phyloP scores from a whole-genome alignment of 371 early-diverging fungal genomes.

The Dinochytrium kinnereticum region DNA sequence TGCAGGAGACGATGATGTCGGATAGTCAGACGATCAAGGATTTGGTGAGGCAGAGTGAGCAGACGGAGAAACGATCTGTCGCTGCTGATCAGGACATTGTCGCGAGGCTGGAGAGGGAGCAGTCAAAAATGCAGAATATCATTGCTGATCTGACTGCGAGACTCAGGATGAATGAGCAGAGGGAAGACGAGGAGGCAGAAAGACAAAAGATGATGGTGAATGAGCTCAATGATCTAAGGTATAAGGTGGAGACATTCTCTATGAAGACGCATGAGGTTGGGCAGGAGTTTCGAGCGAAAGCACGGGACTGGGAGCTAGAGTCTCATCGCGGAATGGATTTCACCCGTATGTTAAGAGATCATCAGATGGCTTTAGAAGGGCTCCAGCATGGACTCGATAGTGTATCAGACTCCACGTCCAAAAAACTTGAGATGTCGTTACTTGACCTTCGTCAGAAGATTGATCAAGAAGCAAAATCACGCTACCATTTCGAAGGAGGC shows the following conservation, averaged over 20 bases:
- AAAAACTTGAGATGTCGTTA: constrained; percentile 35
- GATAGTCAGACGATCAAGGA: constrained; percentile 25
- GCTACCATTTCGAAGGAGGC: constrained; percentile 41
- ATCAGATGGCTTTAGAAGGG: constrained; percentile 39
- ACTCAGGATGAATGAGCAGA: constrained; percentile 28
- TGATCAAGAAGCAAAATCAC: constrained; percentile 41
- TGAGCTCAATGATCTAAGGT: constrained; percentile 38
- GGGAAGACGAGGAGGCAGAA: constrained; percentile 37
- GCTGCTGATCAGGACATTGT: constrained; percentile 29
- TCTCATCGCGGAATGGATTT: constrained; percentile 41
- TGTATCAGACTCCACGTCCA: constrained; percentile 24
- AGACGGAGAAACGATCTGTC: constrained; percentile 35
- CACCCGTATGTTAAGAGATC: constrained; percentile 41
- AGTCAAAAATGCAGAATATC: constrained; percentile 31
- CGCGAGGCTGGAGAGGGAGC: constrained; percentile 33
- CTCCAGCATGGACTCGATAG: constrained; percentile 36
- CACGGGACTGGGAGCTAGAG: constrained; percentile 43
- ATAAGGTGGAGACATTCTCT: constrained; percentile 40
- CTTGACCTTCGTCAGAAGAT: constrained; percentile 38
- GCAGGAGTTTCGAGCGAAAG: constrained; percentile 35
- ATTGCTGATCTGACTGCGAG: constrained; percentile 41
- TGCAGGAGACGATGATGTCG: constrained; percentile 26
- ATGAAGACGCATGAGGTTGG: constrained; percentile 38
- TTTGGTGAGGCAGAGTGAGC: constrained; percentile 20
- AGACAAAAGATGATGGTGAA: constrained; percentile 32